Conservation (phyloP, 1,284 basidiomycete species). For the Tylopilus sp. region DNA sequence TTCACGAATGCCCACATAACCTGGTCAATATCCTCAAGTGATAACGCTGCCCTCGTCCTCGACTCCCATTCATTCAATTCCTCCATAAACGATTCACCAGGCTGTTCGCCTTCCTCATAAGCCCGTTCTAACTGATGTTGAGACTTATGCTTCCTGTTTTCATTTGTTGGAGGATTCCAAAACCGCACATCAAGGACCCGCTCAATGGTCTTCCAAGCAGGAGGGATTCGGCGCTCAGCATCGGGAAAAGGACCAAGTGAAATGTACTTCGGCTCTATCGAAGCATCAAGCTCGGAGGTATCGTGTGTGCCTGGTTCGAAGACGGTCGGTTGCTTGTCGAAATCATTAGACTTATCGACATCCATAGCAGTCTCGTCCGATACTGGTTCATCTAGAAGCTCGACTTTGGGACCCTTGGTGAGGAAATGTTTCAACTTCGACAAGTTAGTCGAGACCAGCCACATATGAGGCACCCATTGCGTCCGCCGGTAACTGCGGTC, state of each 20-base stretch:
- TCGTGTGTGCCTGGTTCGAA: slow-evolving; percentile 51
- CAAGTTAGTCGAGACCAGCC: slow-evolving; percentile 75
- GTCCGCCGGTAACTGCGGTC: slow-evolving; percentile 81
- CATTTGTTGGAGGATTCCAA: slow-evolving; percentile 48
- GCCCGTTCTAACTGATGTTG: slow-evolving; percentile 52
- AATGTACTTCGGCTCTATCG: slow-evolving; percentile 27
- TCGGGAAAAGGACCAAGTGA: slow-evolving; percentile 56
- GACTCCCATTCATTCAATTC: slow-evolving; percentile 71
- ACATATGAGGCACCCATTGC: slow-evolving; percentile 93
- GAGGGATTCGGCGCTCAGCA: slow-evolving; percentile 79
- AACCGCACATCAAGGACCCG: slow-evolving; percentile 83
- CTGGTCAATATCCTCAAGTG: slow-evolving; percentile 62
- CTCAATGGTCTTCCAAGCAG: slow-evolving; percentile 82
- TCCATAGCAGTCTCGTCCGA: slow-evolving; percentile 47
- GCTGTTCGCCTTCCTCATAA: slow-evolving; percentile 68
- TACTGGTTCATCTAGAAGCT: slow-evolving; percentile 64
- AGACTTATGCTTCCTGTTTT: slow-evolving; percentile 35
- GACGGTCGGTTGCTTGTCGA: slow-evolving; percentile 40
- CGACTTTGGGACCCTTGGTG: slow-evolving; percentile 73
- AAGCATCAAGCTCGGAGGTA: slow-evolving; percentile 50
- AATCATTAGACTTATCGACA: slow-evolving; percentile 42
- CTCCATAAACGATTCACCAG: slow-evolving; percentile 60
- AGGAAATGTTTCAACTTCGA: slow-evolving; percentile 84
- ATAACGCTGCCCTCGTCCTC: slow-evolving; percentile 56
- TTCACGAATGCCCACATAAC: slow-evolving; percentile 89